Percentiles rank a stretch among this genome's conserved stretches.
Conservation (phyloP, 306 rosid genomes). For the Delonix regia region DNA sequence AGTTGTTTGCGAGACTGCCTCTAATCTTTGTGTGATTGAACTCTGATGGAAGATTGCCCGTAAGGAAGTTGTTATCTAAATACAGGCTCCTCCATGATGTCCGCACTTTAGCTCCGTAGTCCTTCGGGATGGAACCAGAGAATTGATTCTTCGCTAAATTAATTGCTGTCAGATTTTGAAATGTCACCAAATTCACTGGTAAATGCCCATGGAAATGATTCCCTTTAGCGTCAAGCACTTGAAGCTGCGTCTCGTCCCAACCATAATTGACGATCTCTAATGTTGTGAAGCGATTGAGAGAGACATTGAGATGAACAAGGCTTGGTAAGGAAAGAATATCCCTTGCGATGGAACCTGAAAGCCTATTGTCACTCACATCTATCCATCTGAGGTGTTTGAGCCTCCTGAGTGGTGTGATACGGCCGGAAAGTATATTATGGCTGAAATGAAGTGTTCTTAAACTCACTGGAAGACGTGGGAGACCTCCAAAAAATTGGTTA, state of each 20-base stretch:
- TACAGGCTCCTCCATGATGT: slow-evolving; percentile 40
- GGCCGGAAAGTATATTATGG: slow-evolving; percentile 1
- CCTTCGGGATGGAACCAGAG: slow-evolving; percentile 42
- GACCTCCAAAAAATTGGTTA: slow-evolving; percentile 46
- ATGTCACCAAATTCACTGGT: slow-evolving; percentile 48
- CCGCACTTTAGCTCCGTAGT: slow-evolving; percentile 40
- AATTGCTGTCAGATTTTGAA: slow-evolving; percentile 37
- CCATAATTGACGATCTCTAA: slow-evolving; percentile 29
- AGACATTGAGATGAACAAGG: slow-evolving; percentile 42
- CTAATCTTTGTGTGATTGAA: slow-evolving; percentile 27
- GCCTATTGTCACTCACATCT: slow-evolving; percentile 47
- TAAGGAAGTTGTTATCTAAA: slow-evolving; percentile 50
- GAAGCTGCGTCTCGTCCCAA: slow-evolving; percentile 28
- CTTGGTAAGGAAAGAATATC: slow-evolving; percentile 32
- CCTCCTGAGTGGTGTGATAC: slow-evolving; percentile 25
- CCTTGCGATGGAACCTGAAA: slow-evolving; percentile 45
- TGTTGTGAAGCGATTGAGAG: slow-evolving; percentile 43
- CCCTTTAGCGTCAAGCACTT: slow-evolving; percentile 46
- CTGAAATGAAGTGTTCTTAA: not conserved
- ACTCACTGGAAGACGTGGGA: slow-evolving; percentile 44
- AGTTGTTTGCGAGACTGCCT: slow-evolving; percentile 53
- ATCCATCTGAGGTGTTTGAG: slow-evolving; percentile 33
- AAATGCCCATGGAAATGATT: slow-evolving; percentile 49
- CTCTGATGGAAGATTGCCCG: slow-evolving; percentile 44
- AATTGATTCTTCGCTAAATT: slow-evolving; percentile 49